Conservation (phyloP, 2,329 filamentous ascomycete species). For the Rhexocercosporidium sp. region DNA sequence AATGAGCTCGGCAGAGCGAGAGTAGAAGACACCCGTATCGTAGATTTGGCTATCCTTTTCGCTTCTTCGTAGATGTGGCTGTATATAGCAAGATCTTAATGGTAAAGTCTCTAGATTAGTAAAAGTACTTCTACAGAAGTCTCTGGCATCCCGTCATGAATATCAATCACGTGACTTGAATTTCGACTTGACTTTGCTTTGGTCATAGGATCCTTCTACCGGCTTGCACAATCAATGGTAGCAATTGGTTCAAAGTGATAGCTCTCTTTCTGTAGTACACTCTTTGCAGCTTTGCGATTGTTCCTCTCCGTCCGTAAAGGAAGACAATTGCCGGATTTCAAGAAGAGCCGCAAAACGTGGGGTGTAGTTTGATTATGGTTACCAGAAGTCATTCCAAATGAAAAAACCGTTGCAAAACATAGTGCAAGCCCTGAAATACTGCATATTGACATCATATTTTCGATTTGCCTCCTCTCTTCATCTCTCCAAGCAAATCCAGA, state of each 20-base stretch:
- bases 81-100: too few species aligned
- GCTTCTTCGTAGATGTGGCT: too few species aligned
- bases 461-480: background rate
- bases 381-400: background rate
- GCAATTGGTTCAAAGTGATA: background rate
- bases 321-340: background rate
- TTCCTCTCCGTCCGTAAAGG: background rate
- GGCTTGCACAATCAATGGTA: background rate
- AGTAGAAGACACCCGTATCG: too few species aligned
- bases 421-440: background rate
- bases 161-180: too few species aligned
- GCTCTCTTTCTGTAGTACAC: background rate
- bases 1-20: too few species aligned
- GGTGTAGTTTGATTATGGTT: background rate
- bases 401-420: background rate
- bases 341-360: constrained; percentile 2
- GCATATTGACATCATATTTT: background rate
- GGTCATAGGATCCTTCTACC: too few species aligned
- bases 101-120: too few species aligned
- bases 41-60: too few species aligned
- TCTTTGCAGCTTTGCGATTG: background rate
- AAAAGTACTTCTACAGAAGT: too few species aligned
- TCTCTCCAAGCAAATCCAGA: background rate
- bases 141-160: too few species aligned
- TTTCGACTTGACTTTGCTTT: too few species aligned